Conservation (phyloP, 768 basidiomycete genomes). For the Tulasnella sp. region DNA sequence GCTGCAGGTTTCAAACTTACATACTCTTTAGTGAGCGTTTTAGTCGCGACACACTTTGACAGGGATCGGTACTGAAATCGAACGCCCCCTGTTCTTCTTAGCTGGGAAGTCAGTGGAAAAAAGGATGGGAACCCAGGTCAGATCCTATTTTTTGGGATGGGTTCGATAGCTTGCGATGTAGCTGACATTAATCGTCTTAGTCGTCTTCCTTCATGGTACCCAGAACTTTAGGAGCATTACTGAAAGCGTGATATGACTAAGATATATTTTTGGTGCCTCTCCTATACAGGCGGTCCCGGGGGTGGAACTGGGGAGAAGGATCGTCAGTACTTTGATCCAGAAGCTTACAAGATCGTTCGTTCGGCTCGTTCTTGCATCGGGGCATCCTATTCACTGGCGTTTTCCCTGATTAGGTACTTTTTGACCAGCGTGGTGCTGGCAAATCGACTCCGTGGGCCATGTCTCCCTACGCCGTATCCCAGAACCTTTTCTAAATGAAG, state of each 20-base stretch:
- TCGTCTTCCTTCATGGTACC: constrained; percentile 71
- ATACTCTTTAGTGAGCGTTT: constrained; percentile 29
- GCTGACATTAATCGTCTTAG: constrained; percentile 31
- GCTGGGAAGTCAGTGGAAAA: constrained; percentile 78
- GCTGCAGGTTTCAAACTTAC: constrained; percentile 30
- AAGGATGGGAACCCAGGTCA: constrained; percentile 65
- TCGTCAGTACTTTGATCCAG: constrained; percentile 72
- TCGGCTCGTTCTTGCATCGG: background rate
- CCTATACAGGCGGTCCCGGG: constrained; percentile 61
- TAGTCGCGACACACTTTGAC: background rate
- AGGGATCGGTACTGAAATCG: background rate
- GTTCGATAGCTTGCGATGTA: background rate
- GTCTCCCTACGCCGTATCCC: background rate
- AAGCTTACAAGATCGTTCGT: constrained; percentile 64
- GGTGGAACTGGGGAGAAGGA: constrained; percentile 63
- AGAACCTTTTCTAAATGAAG: background rate
- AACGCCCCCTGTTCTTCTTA: constrained; percentile 28
- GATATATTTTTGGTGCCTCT: background rate
- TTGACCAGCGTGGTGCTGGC: constrained; percentile 86
- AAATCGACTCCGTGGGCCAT: constrained; percentile 69
- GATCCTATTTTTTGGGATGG: constrained; percentile 3
- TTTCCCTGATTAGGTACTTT: constrained; percentile 40
- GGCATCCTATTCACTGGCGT: background rate
- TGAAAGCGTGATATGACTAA: background rate
- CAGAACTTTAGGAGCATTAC: background rate